These are phyloP conservation scores for Amanita phalloides DNA, from an alignment of 768 basidiomycete species.

Conservation along the genomic window DNA sequence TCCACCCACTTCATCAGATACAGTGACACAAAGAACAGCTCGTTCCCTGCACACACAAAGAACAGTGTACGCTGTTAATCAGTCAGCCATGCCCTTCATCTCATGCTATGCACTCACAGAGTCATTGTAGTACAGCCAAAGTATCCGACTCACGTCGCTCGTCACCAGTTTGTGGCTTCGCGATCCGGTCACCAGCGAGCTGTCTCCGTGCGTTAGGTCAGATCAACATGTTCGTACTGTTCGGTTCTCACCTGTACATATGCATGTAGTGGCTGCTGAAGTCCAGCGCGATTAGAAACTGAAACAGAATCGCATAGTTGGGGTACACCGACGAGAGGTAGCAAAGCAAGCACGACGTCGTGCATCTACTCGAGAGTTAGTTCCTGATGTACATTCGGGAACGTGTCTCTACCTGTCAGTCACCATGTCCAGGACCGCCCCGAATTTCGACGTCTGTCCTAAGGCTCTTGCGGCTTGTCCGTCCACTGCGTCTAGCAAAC, in stretches of 20 bases:
- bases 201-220: slow-evolving; percentile 21
- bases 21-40: slow-evolving; percentile 88
- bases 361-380: slow-evolving; percentile 51
- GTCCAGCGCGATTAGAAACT: slow-evolving; percentile 93
- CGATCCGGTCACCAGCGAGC: slow-evolving; percentile 91
- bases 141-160: slow-evolving; percentile 84
- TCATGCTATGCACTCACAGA: slow-evolving; percentile 43
- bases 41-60: slow-evolving; percentile 89
- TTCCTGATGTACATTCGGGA: slow-evolving; percentile 1
- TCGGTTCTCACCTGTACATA: slow-evolving; percentile 80
- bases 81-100: background rate
- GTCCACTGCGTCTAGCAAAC: slow-evolving; percentile 90
- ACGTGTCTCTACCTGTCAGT: slow-evolving; percentile 77
- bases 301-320: slow-evolving; percentile 73
- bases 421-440: slow-evolving; percentile 98
- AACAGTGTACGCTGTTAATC: slow-evolving; percentile 67
- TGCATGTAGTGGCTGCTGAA: slow-evolving; percentile 99
- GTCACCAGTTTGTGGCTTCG: slow-evolving; percentile 88
- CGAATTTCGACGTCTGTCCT: slow-evolving; percentile 91
- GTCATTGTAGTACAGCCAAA: slow-evolving; percentile 92
- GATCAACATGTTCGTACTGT: background rate
- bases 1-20: slow-evolving; percentile 86
- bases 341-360: slow-evolving; percentile 89
- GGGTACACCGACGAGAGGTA: slow-evolving; percentile 91
- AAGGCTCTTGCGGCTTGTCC: slow-evolving; percentile 85